Percentiles rank a stretch among this genome's conserved stretches.
Conservation (phyloP, 148 eudicot genomes). For the Vaccinium vitisidaea region DNA sequence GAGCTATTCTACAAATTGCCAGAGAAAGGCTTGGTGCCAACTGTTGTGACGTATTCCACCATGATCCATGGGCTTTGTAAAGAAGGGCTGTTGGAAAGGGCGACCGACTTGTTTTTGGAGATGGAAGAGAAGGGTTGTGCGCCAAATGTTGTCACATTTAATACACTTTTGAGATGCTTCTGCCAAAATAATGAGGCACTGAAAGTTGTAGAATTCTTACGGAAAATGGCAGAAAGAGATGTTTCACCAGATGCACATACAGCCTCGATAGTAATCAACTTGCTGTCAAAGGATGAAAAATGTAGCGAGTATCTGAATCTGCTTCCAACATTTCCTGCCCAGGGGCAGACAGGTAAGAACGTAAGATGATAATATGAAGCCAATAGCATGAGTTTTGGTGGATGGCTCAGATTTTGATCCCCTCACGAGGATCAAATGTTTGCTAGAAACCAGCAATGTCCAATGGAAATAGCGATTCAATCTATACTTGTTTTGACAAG, state of each 20-base stretch:
- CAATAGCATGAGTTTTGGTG: conserved; percentile 11
- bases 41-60: conserved; percentile 13
- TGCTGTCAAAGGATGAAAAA: conserved; percentile 9
- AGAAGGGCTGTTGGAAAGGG: conserved; percentile 22
- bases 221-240: conserved; percentile 16
- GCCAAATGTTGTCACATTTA: conserved; percentile 21
- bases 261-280: background rate
- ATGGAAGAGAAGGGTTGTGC: conserved; percentile 31
- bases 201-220: conserved; percentile 26
- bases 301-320: conserved; percentile 10
- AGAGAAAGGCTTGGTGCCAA: conserved; percentile 15
- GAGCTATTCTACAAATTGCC: conserved; percentile 20
- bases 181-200: conserved; percentile 7
- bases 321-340: conserved; percentile 16
- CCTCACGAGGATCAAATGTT: background rate
- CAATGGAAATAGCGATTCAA: background rate
- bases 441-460: background rate
- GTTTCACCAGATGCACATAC: conserved; percentile 23
- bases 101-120: conserved; percentile 13
- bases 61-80: conserved; percentile 28
- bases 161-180: conserved; percentile 19
- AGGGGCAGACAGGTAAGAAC: conserved; percentile 5
- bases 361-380: conserved; percentile 33
- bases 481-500: background rate
- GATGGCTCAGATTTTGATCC: background rate